These are phyloP conservation scores for Lignosus rhinocerotis DNA, from an alignment of 1,284 basidiomycete species.

Conservation along the genomic window DNA sequence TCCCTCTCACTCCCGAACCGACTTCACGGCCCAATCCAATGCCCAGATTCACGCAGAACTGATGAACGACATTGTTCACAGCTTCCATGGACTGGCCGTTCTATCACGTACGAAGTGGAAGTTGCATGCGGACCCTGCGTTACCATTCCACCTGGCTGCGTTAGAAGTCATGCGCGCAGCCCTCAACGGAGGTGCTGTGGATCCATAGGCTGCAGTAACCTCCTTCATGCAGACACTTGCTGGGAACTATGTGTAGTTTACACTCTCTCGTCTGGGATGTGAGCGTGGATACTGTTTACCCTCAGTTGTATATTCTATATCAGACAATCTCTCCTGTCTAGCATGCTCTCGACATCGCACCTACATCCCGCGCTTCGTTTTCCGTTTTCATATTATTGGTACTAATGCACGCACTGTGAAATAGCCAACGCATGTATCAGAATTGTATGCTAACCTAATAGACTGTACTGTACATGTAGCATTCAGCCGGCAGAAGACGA, in stretches of 20 bases:
- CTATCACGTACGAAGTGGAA: slow-evolving; percentile 55
- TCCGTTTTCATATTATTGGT: neutral
- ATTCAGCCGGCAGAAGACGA: too few relatives aligned
- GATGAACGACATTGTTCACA: slow-evolving; percentile 60
- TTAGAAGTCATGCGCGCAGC: slow-evolving; percentile 57
- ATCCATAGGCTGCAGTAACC: neutral
- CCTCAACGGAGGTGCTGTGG: slow-evolving; percentile 26
- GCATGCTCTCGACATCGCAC: neutral
- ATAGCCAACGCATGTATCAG: neutral
- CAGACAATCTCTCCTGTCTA: neutral
- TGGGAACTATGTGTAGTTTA: neutral
- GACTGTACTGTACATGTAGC: neutral
- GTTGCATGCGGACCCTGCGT: slow-evolving; percentile 44
- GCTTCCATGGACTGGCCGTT: slow-evolving; percentile 65
- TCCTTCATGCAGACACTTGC: neutral
- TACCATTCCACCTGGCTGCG: slow-evolving; percentile 71
- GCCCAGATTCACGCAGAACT: slow-evolving; percentile 38
- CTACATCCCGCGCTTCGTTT: neutral
- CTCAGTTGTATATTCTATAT: neutral
- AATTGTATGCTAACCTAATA: neutral
- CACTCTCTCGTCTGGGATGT: neutral
- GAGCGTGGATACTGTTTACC: neutral
- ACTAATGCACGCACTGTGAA: neutral
- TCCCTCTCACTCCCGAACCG: neutral
- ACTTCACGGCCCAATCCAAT: neutral